phyloP scores from a whole-genome alignment of 139 green algal species.

The Chlamydomonas schloesseri region DNA sequence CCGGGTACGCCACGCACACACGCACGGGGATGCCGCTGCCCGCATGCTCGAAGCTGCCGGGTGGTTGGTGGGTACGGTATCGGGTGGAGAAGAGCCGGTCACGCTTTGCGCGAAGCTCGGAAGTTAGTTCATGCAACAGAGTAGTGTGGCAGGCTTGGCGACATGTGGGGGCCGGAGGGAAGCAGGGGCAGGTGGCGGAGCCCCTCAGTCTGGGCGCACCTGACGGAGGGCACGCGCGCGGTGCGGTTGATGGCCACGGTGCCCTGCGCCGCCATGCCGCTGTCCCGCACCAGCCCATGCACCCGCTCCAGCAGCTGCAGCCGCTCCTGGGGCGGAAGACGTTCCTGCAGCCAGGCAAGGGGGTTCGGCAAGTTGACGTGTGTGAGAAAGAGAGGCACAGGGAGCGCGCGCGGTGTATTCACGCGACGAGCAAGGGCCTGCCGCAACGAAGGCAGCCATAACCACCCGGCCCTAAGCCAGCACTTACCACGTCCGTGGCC shows the following conservation, averaged over 20 bases:
- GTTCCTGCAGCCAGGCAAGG: not conserved
- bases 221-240: slow-evolving; percentile 26
- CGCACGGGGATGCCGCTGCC: slow-evolving; percentile 40
- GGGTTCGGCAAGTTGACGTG: not conserved
- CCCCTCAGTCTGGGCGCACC: not conserved
- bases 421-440: no score
- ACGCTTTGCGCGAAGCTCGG: no score
- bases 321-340: not conserved
- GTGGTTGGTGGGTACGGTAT: no score
- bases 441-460: no score
- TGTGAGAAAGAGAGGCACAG: not conserved
- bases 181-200: no score
- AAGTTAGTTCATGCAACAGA: no score
- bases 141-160: no score
- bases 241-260: slow-evolving; percentile 21
- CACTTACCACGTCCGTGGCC: slow-evolving; percentile 14
- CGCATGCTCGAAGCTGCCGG: slow-evolving; percentile 38
- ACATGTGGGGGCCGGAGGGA: no score
- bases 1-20: slow-evolving; percentile 45
- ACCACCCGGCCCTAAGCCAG: no score
- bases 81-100: no score
- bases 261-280: slow-evolving; percentile 33
- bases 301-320: slow-evolving; percentile 23
- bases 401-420: no score
- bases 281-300: not conserved